These are phyloP conservation scores for Boletus subparvulus DNA, from an alignment of 768 basidiomycete genomes.

Conservation along the genomic window DNA sequence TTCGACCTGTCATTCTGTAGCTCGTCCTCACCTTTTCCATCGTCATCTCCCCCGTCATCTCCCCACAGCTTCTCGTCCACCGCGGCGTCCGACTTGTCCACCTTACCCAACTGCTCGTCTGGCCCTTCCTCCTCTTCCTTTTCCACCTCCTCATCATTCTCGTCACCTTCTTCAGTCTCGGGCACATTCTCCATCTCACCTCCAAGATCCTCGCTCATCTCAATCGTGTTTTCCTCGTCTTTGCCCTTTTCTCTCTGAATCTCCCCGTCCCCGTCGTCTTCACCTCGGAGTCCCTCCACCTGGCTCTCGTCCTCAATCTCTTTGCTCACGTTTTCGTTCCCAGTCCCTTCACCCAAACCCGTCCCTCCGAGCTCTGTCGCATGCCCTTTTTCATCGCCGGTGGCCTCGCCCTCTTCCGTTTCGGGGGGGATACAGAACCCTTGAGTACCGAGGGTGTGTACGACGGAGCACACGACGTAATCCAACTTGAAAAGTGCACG, in stretches of 20 bases:
- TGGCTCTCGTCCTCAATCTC: conserved; percentile 97
- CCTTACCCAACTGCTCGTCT: conserved; percentile 81
- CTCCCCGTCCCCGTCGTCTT: conserved; percentile 41
- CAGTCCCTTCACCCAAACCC: conserved; percentile 86
- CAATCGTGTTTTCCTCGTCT: conserved; percentile 76
- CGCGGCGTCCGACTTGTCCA: conserved; percentile 78
- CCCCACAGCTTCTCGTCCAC: conserved; percentile 99
- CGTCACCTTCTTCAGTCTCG: conserved; percentile 45
- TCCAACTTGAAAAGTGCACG: conserved; percentile 82
- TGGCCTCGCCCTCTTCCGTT: conserved; percentile 52
- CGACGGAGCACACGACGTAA: conserved; percentile 71
- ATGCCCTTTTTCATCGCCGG: conserved; percentile 40
- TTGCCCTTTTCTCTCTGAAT: conserved; percentile 39
- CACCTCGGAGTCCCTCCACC: conserved; percentile 86
- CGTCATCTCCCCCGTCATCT: conserved; percentile 65
- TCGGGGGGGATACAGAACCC: conserved; percentile 95
- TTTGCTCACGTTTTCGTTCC: conserved; percentile 85
- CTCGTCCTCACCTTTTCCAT: conserved; percentile 49
- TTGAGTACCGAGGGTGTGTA: conserved; percentile 72
- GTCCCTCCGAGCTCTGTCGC: conserved; percentile 64
- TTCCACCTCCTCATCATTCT: conserved; percentile 48
- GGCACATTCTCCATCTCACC: conserved; percentile 84
- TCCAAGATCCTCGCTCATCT: conserved; percentile 89
- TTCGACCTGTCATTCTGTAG: conserved; percentile 60
- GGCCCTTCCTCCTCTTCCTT: conserved; percentile 54